Evolutionary conservation across 768 basidiomycete genomes (phyloP).

Genomic region (Pulveroboletus frians): DNA sequence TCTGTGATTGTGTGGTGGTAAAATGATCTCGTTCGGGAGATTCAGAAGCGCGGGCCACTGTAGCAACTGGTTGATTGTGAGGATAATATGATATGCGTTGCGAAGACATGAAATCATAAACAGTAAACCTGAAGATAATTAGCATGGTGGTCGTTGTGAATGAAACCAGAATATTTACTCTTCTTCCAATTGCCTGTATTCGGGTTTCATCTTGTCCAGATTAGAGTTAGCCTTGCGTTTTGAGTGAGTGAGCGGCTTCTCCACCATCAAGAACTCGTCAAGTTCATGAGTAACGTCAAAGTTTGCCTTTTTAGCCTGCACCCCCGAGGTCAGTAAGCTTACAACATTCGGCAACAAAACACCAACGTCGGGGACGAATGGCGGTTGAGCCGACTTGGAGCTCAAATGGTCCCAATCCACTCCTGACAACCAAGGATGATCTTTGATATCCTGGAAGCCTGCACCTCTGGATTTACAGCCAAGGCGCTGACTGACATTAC

Average conservation of each 20-base stretch:
- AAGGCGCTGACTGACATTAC: slow-evolving; percentile 70
- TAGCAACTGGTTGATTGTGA: slow-evolving; percentile 60
- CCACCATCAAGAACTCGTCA: slow-evolving; percentile 94
- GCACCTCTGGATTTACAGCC: slow-evolving; percentile 70
- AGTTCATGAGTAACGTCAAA: slow-evolving; percentile 97
- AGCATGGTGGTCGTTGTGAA: slow-evolving; percentile 1
- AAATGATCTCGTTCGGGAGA: slow-evolving; percentile 27
- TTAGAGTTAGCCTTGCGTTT: slow-evolving; percentile 88
- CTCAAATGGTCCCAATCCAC: slow-evolving; percentile 80
- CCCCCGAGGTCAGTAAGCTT: not conserved
- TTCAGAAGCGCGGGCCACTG: slow-evolving; percentile 26
- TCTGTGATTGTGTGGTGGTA: slow-evolving; percentile 31
- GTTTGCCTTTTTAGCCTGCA: slow-evolving; percentile 91
- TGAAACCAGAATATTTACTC: slow-evolving; percentile 48
- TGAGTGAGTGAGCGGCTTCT: slow-evolving; percentile 93
- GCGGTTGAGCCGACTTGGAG: slow-evolving; percentile 65
- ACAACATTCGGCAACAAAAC: not conserved
- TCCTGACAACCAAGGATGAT: slow-evolving; percentile 78
- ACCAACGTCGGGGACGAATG: slow-evolving; percentile 91
- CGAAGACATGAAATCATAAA: slow-evolving; percentile 77
- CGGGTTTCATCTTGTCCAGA: slow-evolving; percentile 83
- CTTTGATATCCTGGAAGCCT: slow-evolving; percentile 73
- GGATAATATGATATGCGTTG: slow-evolving; percentile 84
- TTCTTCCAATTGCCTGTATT: slow-evolving; percentile 89
- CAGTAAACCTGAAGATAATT: slow-evolving; percentile 61